Evolutionary conservation across 2,329 filamentous ascomycete genomes (phyloP), one percentile per base, ranked within the genome.

Genomic region (Xylaria sp.): DNA sequence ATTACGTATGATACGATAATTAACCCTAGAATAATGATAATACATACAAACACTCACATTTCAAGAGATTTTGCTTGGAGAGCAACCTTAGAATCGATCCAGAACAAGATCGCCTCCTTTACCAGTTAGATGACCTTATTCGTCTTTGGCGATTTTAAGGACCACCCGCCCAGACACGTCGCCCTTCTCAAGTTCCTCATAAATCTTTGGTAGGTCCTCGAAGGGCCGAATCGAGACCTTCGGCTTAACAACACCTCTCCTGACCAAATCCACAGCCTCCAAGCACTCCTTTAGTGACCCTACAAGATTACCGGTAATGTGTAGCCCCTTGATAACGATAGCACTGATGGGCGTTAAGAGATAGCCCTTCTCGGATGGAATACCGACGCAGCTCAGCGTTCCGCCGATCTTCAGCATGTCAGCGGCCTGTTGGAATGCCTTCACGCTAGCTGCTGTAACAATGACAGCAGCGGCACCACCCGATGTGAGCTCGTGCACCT

Each of bases 241-340:
- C 32, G 82, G 82, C 59, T 80, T 83, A 7, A 84, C 81, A 28
- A 82, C 71, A 0, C 82, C 82, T 2, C 75, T 76, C 46, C 80
- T 74, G 0, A 84, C 82, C 65, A 83, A 70, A 41, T 84, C 81
- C 23, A 84, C 82, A 0, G 82, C 83, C 67, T 84, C 83, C 73
- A 84, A 77, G 52, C 82, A 84, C 69, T 84, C 83, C 68, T 81
- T 82, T 70, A 84, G 70, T 5, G 80, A 83, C 0, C 82, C 82
- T 4, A 84, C 80, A 46, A 84, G 73, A 59, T 83, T 84, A 1
- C 82, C 82, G 2, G 78, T 79, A 55, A 84, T 81, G 61, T 74
- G 80, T 37, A 84, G 68, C 1, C 83, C 82, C 72, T 81, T 83
- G 72, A 84, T 84, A 32, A 84, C 81, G 63, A 85, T 84, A 0